Base-by-base conservation (phyloP, 2,329 filamentous ascomycete genomes). In the Leptographium wingfieldii region DNA sequence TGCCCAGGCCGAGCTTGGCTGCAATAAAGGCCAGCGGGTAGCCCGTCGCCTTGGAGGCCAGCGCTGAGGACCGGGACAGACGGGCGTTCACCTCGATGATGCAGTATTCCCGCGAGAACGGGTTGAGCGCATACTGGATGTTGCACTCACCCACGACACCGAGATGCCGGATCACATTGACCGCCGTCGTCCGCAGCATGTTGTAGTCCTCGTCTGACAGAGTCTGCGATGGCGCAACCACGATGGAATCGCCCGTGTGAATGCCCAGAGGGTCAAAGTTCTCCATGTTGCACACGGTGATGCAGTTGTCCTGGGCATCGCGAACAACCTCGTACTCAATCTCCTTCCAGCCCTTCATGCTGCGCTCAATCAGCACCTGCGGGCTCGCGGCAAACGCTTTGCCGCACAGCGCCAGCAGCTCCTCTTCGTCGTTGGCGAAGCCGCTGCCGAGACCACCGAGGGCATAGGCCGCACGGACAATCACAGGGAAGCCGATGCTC, bases 271-370 rank as follows among this genome's bases (percentile, higher is more conserved):
- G 94, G 72, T 99, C 94, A 69, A 99, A 99, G 77, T 99, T 99
- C 77, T 99, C 94, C 94, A 99, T 97, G 78, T 99, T 99, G 74
- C 94, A 99, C 63, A 99, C 94, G 7, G 94, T 99, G 71, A 99
- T 97, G 72, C 94, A 99, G 80, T 97, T 97, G 77, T 99, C 92
- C 67, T 90, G 85, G 60, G 86, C 88, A 77, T 97, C 94, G 69
- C 94, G 87, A 49, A 99, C 94, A 63, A 97, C 94, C 73, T 99
- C 94, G 70, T 97, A 99, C 73, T 99, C 94, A 64, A 97, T 95
- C 74, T 99, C 94, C 74, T 99, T 99, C 94, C 94, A 99, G 62
- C 94, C 94, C 78, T 97, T 97, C 92, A 99, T 97, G 77, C 90
- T 95, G 72, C 89, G 86, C 77, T 99, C 94, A 68, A 99, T 95